Evolutionary conservation across 306 rosid species (phyloP), one percentile per base, ranked within the genome.

Genomic region (Cicer yamashitae): DNA sequence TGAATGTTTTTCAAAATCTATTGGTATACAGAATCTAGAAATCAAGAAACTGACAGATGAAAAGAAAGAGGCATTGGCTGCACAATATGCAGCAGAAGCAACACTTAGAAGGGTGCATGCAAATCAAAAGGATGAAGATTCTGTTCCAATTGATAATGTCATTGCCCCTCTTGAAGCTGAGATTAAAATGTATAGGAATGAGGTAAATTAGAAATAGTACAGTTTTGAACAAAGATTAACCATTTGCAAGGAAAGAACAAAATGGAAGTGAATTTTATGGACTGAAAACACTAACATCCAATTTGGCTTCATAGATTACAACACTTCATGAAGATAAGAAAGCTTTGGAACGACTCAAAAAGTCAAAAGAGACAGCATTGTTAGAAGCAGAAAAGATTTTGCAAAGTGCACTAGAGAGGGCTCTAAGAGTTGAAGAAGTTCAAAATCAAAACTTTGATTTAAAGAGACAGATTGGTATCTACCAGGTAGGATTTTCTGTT

Each of bases 391-490:
- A 94, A 80, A 90, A 82, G 82, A 94, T 90, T 71, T 43, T 93
- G 82, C 60, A 67, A 67, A 87, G 87, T 68, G 92, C 97, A 18
- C 76, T 91, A 5, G 98, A 91, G 79, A 89, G 88, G 75, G 96
- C 96, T 73, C 85, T 87, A 62, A 85, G 88, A 46, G 93, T 93
- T 73, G 98, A 91, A 82, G 92, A 93, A 83, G 96, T 93, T 84
- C 97, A 90, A 76, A 93, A 93, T 67, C 91, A 86, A 51, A 91
- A 93, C 84, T 78, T 74, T 7, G 96, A 93, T 71, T 75, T 91
- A 79, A 91, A 78, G 88, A 89, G 98, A 87, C 97, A 91, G 85
- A 93, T 93, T 81, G 97, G 91, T 78, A 93, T 93, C 17, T 91
- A 89, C 80, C 94, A 87, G 93, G 98, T 82, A 89, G 71, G 82